These are phyloP conservation scores for Phytopythium helicoides DNA, from an alignment of 352 stramenopile species.

Conservation along the genomic window DNA sequence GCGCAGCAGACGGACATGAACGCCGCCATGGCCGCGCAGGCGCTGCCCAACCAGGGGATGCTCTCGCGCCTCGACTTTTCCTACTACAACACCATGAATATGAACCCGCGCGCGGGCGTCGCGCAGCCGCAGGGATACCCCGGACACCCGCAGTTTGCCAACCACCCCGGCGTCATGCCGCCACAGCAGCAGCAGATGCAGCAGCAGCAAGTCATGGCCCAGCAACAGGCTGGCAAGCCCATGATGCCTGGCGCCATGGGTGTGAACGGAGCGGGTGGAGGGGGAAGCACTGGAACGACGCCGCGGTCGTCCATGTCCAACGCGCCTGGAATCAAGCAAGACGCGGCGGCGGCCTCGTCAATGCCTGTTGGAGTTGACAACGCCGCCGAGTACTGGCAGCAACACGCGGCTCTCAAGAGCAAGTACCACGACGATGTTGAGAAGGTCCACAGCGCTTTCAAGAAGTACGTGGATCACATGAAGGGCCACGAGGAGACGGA, in stretches of 20 bases:
- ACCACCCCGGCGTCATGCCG: slow-evolving; percentile 23
- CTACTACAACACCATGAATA: slow-evolving; percentile 68
- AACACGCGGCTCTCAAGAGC: slow-evolving; percentile 69
- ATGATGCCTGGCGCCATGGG: slow-evolving; percentile 16
- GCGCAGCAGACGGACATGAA: slow-evolving; percentile 73
- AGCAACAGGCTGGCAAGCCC: slow-evolving; percentile 12
- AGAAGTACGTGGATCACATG: slow-evolving; percentile 89
- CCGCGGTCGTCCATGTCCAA: too few relatives aligned
- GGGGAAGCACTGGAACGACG: too few relatives aligned
- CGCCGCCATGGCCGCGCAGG: slow-evolving; percentile 59
- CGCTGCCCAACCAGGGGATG: slow-evolving; percentile 67
- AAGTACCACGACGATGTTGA: slow-evolving; percentile 85
- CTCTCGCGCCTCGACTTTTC: slow-evolving; percentile 71
- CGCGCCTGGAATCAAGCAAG: too few relatives aligned
- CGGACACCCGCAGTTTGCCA: slow-evolving; percentile 25
- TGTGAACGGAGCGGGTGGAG: too few relatives aligned
- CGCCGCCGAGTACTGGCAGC: slow-evolving; percentile 71
- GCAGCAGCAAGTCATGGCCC: slow-evolving; percentile 17
- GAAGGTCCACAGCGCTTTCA: slow-evolving; percentile 83
- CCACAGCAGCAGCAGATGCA: slow-evolving; percentile 12
- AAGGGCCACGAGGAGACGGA: slow-evolving; percentile 83
- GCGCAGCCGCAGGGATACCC: slow-evolving; percentile 32
- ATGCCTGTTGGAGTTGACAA: slow-evolving; percentile 31
- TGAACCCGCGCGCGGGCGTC: slow-evolving; percentile 38
- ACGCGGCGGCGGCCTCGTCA: slow-evolving; percentile 11